Evolutionary conservation across 257 asterid genomes (phyloP).

Genomic region (Scutellaria baicalensis): DNA sequence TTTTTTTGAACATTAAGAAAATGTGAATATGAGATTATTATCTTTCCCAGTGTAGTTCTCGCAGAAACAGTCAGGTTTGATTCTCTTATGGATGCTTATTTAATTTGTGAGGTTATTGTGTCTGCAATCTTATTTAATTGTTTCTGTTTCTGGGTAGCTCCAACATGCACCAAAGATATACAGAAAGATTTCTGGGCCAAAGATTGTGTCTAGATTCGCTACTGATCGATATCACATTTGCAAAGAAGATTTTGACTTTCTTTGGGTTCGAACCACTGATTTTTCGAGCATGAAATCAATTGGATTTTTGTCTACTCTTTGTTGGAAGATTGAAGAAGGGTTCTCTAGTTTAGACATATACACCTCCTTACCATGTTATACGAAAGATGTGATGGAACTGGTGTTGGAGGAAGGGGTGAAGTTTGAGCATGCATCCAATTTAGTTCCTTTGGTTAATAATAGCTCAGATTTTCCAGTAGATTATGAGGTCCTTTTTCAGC

Average conservation of each 20-base stretch:
- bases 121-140: neutral
- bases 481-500: conserved; percentile 85
- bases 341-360: conserved; percentile 28
- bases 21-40: neutral
- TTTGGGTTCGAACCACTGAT: conserved; percentile 90
- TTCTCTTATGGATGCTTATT: neutral
- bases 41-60: neutral
- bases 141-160: conserved; percentile 35
- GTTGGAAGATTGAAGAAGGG: conserved; percentile 57
- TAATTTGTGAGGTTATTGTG: neutral
- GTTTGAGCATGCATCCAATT: conserved; percentile 28
- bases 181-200: conserved; percentile 58
- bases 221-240: conserved; percentile 62
- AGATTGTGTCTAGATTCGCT: conserved; percentile 52
- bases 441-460: conserved; percentile 60
- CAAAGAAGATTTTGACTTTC: conserved; percentile 65
- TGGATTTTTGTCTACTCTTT: conserved; percentile 67
- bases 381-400: conserved; percentile 37
- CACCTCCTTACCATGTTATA: conserved; percentile 42
- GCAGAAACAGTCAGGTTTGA: neutral
- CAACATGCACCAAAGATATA: conserved; percentile 76
- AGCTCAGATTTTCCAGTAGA: conserved; percentile 28
- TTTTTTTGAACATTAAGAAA: neutral
- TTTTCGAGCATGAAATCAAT: conserved; percentile 62
- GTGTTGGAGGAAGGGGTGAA: conserved; percentile 37